Percentiles rank a stretch among this genome's conserved stretches.
phyloP scores from a whole-genome alignment of 2,329 filamentous ascomycete species.

The Fusarium humuli region DNA sequence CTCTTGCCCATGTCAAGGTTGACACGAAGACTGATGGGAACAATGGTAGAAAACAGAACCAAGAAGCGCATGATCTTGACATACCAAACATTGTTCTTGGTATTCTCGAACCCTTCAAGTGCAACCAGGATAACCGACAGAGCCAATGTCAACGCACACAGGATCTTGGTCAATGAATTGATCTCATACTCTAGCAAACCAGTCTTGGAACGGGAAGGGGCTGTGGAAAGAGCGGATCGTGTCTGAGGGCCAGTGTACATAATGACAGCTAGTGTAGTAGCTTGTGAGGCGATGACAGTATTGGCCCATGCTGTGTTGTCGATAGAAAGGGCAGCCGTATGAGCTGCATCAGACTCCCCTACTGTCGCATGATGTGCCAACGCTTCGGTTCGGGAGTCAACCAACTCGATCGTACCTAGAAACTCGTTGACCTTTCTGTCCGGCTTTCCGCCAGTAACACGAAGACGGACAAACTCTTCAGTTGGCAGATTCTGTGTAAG shows the following conservation, averaged over 20 bases:
- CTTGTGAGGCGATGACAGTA: constrained; percentile 94
- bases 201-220: constrained; percentile 91
- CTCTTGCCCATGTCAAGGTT: constrained; percentile 98
- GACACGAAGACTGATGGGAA: constrained; percentile 94
- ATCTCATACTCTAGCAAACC: constrained; percentile 96
- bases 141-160: constrained; percentile 87
- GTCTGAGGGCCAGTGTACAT: constrained; percentile 96
- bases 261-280: constrained; percentile 86
- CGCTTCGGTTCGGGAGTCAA: constrained; percentile 64
- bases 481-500: constrained; percentile 82
- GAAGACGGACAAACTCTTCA: constrained; percentile 76
- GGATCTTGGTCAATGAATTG: constrained; percentile 95
- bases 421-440: constrained; percentile 97
- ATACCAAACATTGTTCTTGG: constrained; percentile 82
- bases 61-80: constrained; percentile 98
- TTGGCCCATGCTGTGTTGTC: constrained; percentile 99
- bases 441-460: constrained; percentile 86
- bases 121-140: constrained; percentile 91
- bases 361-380: constrained; percentile 57
- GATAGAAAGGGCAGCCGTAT: constrained; percentile 82
- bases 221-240: constrained; percentile 91
- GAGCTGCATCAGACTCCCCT: constrained; percentile 53
- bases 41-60: constrained; percentile 98
- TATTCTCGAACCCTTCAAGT: constrained; percentile 80
- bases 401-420: constrained; percentile 84